A percentile compares a stretch with the other conserved stretches of the same genome.
phyloP scores from a whole-genome alignment of 192 early-diverging fungal species.

The Kickxella alabastrina region DNA sequence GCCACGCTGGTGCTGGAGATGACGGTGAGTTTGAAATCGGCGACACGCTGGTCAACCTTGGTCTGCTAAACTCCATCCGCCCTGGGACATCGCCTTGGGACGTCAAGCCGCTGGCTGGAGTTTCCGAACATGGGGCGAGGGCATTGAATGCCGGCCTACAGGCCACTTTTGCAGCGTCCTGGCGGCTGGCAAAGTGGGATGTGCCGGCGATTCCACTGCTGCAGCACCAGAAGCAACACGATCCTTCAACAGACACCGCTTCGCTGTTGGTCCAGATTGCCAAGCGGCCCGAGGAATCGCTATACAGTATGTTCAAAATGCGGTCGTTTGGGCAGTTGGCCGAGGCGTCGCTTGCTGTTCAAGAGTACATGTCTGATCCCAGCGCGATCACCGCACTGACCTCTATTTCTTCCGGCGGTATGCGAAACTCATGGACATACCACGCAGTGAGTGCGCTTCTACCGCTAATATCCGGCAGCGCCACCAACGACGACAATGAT shows the following conservation, averaged over 20 bases:
- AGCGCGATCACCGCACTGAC: constrained; percentile 19
- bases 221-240: too few relatives aligned
- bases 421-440: constrained; percentile 27
- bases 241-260: too few relatives aligned
- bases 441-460: constrained; percentile 25
- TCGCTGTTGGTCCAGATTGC: constrained; percentile 8
- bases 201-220: constrained; percentile 25
- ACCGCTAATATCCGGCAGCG: constrained; percentile 26
- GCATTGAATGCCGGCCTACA: too few relatives aligned
- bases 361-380: constrained; percentile 18
- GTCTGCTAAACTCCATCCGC: constrained; percentile 30
- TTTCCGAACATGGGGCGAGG: too few relatives aligned
- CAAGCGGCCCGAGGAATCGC: constrained; percentile 19
- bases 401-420: constrained; percentile 1
- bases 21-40: constrained; percentile 22
- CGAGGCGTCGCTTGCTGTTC: constrained; percentile 11
- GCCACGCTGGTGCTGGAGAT: not conserved
- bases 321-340: constrained; percentile 19
- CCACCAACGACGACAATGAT: not conserved
- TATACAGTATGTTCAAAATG: constrained; percentile 37
- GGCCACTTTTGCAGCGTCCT: constrained; percentile 37
- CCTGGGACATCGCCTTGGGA: constrained; percentile 3
- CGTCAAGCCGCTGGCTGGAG: not conserved
- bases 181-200: constrained; percentile 47
- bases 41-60: constrained; percentile 39